Percentiles rank a stretch among this genome's conserved stretches.
Evolutionary conservation across 345 rosid species (phyloP).

Genomic region (Passiflora organensis): DNA sequence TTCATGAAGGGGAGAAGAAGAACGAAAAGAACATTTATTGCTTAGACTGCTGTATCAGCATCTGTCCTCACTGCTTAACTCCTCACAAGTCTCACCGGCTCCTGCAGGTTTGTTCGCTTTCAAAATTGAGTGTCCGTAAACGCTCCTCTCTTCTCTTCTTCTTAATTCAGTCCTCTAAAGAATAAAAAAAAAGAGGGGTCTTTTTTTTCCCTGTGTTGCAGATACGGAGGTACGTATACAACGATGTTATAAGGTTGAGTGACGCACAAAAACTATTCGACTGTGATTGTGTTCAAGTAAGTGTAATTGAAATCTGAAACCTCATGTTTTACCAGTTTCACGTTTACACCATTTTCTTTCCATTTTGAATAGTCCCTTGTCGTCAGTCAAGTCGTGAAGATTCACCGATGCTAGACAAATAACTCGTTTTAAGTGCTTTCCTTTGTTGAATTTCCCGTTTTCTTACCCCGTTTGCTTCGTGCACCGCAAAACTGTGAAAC

Average conservation of each 20-base stretch:
- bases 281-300: slow-evolving; percentile 75
- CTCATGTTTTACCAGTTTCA: too few species aligned
- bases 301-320: slow-evolving; percentile 2
- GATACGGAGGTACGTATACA: slow-evolving; percentile 86
- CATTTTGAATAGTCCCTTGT: too few species aligned
- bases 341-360: too few species aligned
- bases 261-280: slow-evolving; percentile 71
- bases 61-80: slow-evolving; percentile 79
- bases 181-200: background rate
- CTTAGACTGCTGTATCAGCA: slow-evolving; percentile 67
- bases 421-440: background rate
- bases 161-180: background rate
- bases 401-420: too few species aligned
- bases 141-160: background rate
- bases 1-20: slow-evolving; percentile 60
- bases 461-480: too few species aligned
- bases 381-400: too few species aligned
- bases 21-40: slow-evolving; percentile 81
- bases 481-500: too few species aligned
- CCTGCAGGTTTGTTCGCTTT: slow-evolving; percentile 46
- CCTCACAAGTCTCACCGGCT: slow-evolving; percentile 67
- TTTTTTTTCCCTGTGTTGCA: slow-evolving; percentile 20
- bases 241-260: slow-evolving; percentile 64
- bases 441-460: background rate
- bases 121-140: background rate